phyloP scores from a whole-genome alignment of 148 eudicot genomes.

The Rheum nobile region DNA sequence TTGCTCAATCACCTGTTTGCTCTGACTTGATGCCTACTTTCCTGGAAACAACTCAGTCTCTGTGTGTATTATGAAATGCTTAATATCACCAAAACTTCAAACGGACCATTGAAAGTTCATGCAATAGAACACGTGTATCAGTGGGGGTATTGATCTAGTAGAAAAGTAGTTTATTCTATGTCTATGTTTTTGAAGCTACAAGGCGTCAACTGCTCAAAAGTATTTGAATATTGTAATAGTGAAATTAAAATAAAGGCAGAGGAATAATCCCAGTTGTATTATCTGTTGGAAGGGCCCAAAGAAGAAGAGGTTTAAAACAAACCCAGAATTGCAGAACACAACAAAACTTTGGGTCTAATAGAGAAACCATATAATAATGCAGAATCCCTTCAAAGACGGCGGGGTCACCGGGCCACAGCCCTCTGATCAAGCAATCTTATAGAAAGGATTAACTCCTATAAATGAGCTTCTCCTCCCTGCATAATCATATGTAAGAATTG shows the following conservation, averaged over 20 bases:
- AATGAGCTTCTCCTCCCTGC: neutral
- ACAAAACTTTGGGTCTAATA: neutral
- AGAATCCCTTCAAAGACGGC: conserved; percentile 8
- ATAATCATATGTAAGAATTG: neutral
- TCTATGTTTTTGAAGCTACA: no score
- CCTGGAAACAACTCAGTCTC: no score
- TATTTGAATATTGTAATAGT: no score
- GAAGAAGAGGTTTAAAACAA: neutral
- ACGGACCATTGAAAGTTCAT: no score
- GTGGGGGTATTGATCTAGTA: no score
- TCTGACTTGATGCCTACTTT: no score
- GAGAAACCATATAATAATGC: neutral
- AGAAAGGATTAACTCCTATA: neutral
- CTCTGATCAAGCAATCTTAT: neutral
- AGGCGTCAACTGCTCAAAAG: no score
- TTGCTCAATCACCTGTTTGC: no score
- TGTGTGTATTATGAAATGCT: neutral
- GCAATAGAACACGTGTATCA: no score
- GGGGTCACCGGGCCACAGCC: neutral
- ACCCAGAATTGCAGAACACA: conserved; percentile 2
- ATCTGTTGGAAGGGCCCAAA: neutral
- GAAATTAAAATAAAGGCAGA: neutral
- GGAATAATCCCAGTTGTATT: neutral
- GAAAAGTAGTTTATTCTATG: no score
- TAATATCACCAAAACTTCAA: no score